Evolutionary conservation across 306 rosid genomes (phyloP), one percentile per base, ranked within the genome.

Genomic region (Castanospermum australe): DNA sequence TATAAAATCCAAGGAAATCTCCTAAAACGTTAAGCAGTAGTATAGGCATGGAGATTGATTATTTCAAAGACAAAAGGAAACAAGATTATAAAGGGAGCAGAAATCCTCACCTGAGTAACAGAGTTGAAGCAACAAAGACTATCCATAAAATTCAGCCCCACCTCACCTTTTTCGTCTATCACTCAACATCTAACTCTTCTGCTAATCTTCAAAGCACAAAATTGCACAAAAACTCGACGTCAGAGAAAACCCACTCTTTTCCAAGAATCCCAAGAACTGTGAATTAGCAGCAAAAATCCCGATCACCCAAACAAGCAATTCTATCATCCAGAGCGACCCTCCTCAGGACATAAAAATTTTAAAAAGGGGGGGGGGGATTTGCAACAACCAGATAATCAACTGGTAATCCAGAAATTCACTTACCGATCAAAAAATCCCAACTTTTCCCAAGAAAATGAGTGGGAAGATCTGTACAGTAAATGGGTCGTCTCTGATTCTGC

Each of bases 61-160:
- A 61, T 59, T 21, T 48, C 62, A 62, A 76, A 50, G 6, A 75
- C 1, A n/a, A 47, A 63, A 52, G 28, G 35, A 4, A 61, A 70
- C 60, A 36, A 13, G 10, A 74, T 56, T 4, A 20, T 21, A 70
- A 82, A 67, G 25, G 63, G 48, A 61, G 20, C 12, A 69, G 76
- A 79, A 60, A 47, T 67, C 54, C 88, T 83, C 71, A 91, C 93
- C 93, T 88, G 89, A 80, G 86, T 87, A 25, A 86, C 76, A 89
- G 92, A 87, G 74, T 81, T 86, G 90, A 93, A 93, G 87, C 95
- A 93, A 71, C 98, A 90, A 33, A 93, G 47, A 82, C 74, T 87
- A 84, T 86, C 97, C 98, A 93, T 91, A 35, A 67, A 88, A 83
- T 85, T 78, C 83, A 83, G 62, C 77, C 72, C 89, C 82, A 75